phyloP scores from a whole-genome alignment of 1,284 basidiomycete genomes.

The Ceratobasidium theobromae region DNA sequence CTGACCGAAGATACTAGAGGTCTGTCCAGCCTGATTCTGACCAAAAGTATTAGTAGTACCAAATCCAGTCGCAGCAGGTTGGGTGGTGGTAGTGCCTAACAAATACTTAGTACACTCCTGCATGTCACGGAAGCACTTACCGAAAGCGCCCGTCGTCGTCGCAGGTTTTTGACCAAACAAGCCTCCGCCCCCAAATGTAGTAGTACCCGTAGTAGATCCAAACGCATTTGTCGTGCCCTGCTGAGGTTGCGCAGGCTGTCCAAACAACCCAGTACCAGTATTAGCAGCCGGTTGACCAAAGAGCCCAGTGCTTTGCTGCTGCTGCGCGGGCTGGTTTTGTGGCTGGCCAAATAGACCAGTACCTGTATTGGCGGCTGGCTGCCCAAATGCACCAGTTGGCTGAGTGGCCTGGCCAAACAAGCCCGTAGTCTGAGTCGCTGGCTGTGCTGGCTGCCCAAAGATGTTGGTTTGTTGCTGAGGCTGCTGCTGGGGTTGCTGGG shows the following conservation, averaged over 20 bases:
- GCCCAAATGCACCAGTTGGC: slow-evolving; percentile 50
- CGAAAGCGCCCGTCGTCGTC: slow-evolving; percentile 27
- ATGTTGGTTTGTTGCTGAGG: slow-evolving; percentile 44
- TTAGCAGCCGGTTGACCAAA: slow-evolving; percentile 47
- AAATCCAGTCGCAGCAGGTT: slow-evolving; percentile 35
- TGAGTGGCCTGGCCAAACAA: slow-evolving; percentile 34
- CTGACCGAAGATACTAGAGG: slow-evolving; percentile 43
- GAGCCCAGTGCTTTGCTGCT: slow-evolving; percentile 39
- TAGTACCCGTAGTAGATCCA: slow-evolving; percentile 8
- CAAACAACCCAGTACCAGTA: slow-evolving; percentile 37
- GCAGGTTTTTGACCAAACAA: slow-evolving; percentile 26
- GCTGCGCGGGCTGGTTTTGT: slow-evolving; percentile 39
- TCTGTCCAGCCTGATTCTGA: slow-evolving; percentile 35
- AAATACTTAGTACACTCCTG: background rate
- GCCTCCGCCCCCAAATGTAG: slow-evolving; percentile 30
- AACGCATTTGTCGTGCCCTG: slow-evolving; percentile 32
- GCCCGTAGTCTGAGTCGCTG: slow-evolving; percentile 30
- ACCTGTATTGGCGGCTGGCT: slow-evolving; percentile 40
- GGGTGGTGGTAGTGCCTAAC: slow-evolving; percentile 12
- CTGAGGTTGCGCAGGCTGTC: slow-evolving; percentile 33
- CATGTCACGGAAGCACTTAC: background rate
- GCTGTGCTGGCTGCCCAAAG: slow-evolving; percentile 47
- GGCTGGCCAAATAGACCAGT: slow-evolving; percentile 36
- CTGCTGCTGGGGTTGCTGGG: slow-evolving; percentile 47
- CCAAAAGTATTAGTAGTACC: slow-evolving; percentile 39